Percentiles rank a stretch among this genome's conserved stretches.
Evolutionary conservation across 768 basidiomycete genomes (phyloP).

Genomic region (Cytidiella melzeri): DNA sequence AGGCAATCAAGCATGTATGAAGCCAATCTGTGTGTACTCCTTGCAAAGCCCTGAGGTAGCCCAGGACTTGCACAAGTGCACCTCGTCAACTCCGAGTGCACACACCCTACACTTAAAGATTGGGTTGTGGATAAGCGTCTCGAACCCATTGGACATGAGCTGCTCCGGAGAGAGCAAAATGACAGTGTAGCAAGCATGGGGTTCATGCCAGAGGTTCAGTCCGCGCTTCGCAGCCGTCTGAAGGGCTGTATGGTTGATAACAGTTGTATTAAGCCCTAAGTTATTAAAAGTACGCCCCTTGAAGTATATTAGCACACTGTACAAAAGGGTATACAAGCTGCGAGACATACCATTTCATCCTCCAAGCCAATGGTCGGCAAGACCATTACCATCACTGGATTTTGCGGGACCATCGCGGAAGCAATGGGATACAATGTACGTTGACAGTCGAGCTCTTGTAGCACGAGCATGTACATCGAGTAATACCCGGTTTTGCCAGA

Average conservation of each 20-base stretch:
- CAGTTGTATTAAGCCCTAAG: not conserved
- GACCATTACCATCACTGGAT: slow-evolving; percentile 13
- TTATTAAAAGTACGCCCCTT: not conserved
- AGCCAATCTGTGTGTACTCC: slow-evolving; percentile 9
- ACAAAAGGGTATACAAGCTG: no score
- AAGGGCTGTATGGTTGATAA: not conserved
- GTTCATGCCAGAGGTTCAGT: slow-evolving; percentile 8
- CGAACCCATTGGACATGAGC: slow-evolving; percentile 12
- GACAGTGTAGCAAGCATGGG: not conserved
- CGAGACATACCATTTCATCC: slow-evolving; percentile 6
- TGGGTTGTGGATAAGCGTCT: slow-evolving; percentile 6
- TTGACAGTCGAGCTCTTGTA: slow-evolving; percentile 13
- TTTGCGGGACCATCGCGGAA: slow-evolving; percentile 4
- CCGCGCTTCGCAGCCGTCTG: not conserved
- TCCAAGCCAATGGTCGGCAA: slow-evolving; percentile 4
- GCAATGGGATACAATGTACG: slow-evolving; percentile 10
- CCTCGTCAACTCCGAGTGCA: slow-evolving; percentile 15
- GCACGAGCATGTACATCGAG: slow-evolving; percentile 16
- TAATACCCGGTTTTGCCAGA: slow-evolving; percentile 20
- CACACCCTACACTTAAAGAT: slow-evolving; percentile 4
- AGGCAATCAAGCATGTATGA: slow-evolving; percentile 3
- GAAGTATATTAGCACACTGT: not conserved
- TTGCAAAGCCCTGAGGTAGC: slow-evolving; percentile 15
- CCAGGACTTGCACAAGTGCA: slow-evolving; percentile 19
- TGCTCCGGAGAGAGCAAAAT: slow-evolving; percentile 19